Base-by-base conservation (phyloP, 768 basidiomycete species). In the Amanita brunnescens region DNA sequence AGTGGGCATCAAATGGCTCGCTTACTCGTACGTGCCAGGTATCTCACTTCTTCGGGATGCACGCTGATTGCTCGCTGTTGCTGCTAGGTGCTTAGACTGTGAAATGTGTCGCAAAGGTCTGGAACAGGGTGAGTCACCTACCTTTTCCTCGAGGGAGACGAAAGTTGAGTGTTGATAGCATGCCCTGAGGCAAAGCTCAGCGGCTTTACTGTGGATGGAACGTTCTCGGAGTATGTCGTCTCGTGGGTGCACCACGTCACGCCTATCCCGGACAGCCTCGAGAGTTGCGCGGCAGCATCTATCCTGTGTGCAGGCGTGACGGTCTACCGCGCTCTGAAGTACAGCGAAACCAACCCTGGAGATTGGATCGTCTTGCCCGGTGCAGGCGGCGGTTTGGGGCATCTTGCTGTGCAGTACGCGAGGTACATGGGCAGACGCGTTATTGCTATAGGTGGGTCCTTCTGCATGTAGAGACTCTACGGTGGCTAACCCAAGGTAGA, bases 251-350 rank as follows among this genome's bases (percentile, higher is more conserved):
- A 79, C 51, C 76, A 77, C 54, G 83, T 94, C 37, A 91, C 91
- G 4, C 83, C 81, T 5, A 91, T 94, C 58, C 92, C 92, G 3
- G 78, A 85, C 0, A 69, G 63, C 5, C 62, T 87, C 30, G 74
- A 75, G 35, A 85, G 83, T 51, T 77, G 79, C 2, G 81, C 73
- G 1, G 85, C 90, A 4, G 82, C 83, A 2, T 83, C 85, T 8
- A 76, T 93, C 53, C 78, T 91, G 10, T 91, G 88, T 58, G 88
- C 87, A 83, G 88, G 87, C 41, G 71, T 94, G 18, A 93, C 91
- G 2, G 87, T 88, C 1, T 94, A 91, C 61, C 84, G 87, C 52
- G 91, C 89, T 0, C 69, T 94, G 58, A 93, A 92, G 65, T 75
- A 85, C 62, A 76, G 79, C 47, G 69, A 77, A 49, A 74, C 80